Evolutionary conservation across 495 filamentous ascomycete genomes (phyloP).

Genomic region (Penicillium pulvis): DNA sequence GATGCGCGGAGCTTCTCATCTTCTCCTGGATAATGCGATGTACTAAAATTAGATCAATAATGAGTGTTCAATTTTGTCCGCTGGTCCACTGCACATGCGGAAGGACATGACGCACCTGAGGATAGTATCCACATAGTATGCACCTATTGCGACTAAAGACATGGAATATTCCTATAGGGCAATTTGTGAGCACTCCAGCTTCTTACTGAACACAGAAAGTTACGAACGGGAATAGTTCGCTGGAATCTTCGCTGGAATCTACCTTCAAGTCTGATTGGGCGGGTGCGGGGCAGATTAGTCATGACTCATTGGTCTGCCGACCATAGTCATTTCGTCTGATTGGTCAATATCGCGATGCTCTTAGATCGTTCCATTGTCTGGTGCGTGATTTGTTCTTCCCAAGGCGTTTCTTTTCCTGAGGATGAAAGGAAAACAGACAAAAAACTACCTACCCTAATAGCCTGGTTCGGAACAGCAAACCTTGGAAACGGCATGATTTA

Average conservation of each 20-base stretch:
- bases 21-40: constrained; percentile 65
- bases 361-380: too few relatives aligned
- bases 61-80: not conserved
- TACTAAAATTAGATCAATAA: constrained; percentile 38
- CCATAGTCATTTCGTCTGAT: too few relatives aligned
- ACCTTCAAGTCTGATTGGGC: not conserved
- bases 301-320: not conserved
- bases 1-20: constrained; percentile 73
- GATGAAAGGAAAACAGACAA: too few relatives aligned
- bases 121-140: constrained; percentile 70
- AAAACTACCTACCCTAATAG: too few relatives aligned
- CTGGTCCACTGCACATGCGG: not conserved
- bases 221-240: not conserved
- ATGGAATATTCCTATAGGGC: constrained; percentile 15
- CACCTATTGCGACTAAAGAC: constrained; percentile 62
- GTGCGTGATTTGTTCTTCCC: too few relatives aligned
- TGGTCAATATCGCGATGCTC: too few relatives aligned
- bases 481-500: too few relatives aligned
- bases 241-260: not conserved
- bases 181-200: not conserved
- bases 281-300: constrained; percentile 19
- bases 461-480: too few relatives aligned
- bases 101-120: constrained; percentile 54
- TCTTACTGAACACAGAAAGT: not conserved
- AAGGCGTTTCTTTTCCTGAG: too few relatives aligned